Base-by-base conservation (phyloP, 257 asterid species). In the Buddleja alternifolia region DNA sequence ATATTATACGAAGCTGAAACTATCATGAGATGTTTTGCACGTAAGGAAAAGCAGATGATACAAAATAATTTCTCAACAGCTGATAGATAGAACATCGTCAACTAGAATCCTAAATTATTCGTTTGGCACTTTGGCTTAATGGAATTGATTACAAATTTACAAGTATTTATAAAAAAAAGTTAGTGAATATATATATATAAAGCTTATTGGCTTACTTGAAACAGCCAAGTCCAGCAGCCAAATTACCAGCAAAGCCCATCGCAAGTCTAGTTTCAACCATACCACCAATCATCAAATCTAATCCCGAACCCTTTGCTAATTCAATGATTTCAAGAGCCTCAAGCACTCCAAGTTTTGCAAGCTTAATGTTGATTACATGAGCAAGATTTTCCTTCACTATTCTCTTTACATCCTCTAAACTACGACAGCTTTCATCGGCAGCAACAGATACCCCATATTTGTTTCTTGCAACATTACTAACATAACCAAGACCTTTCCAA, bases 211-310 rank as follows among this genome's bases (percentile, higher is more conserved):
- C 88, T 90, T 67, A 91, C 97, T 85, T 91, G 95, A 91, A 91
- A 75, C 92, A 91, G 17, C 96, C 97, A 25, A 85, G 89, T 37
- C 97, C 97, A 67, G 96, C 96, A 3, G 97, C 97, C 76, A 91
- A 85, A 79, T 89, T 80, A 57, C 97, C 96, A 23, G 97, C 95
- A 58, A 91, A 91, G 67, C 97, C 97, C 97, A 91, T 91, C 3
- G 95, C 93, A 29, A 91, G 89, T 51, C 97, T 85, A 20, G 96
- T 91, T 77, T 91, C 97, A 72, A 91, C 97, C 97, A 91, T 91
- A 66, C 97, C 97, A 65, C 97, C 97, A 61, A 91, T 89, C 97
- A 91, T 91, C 66, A 91, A 73, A 77, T 84, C 84, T 67, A 91
- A 56, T 62, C 95, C 96, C 0, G 95, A 83, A 32, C 62, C 72